These are phyloP conservation scores for barley (Hordeum vulgare) DNA, from an alignment of 176 grass and related monocot species.

Conservation along the genomic window DNA sequence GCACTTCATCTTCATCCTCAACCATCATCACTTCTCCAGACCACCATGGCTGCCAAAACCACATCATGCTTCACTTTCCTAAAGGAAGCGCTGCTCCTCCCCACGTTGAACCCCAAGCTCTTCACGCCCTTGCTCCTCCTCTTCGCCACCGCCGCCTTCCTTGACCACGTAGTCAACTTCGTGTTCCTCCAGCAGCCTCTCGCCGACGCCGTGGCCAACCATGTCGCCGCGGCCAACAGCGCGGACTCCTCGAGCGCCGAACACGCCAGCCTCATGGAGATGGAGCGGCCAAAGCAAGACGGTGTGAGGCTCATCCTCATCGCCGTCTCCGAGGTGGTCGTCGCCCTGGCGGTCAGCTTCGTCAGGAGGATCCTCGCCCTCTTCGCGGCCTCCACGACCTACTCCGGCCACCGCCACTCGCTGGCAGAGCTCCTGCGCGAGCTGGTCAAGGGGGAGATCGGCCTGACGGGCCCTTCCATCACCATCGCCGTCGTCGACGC, in stretches of 20 bases:
- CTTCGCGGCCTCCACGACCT: conserved; percentile 23
- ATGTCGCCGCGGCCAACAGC: neutral
- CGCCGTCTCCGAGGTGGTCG: neutral
- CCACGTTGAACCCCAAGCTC: neutral
- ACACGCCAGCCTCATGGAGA: neutral
- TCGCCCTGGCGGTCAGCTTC: neutral
- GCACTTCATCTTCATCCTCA: too few relatives aligned
- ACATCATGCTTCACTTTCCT: too few relatives aligned
- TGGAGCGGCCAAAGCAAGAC: neutral
- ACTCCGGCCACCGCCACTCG: conserved; percentile 12
- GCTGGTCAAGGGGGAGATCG: neutral
- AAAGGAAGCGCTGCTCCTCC: neutral
- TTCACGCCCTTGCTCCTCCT: neutral
- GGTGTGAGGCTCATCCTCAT: neutral
- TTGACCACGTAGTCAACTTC: neutral
- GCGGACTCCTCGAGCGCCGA: neutral
- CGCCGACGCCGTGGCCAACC: neutral
- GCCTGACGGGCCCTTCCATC: neutral
- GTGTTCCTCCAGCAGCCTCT: neutral
- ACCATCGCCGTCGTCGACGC: neutral
- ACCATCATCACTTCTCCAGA: too few relatives aligned
- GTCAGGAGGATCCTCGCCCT: neutral
- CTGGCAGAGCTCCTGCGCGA: neutral
- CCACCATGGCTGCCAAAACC: too few relatives aligned
- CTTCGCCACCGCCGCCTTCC: neutral